Evolutionary conservation across 2,329 filamentous ascomycete genomes (phyloP), one percentile per base, ranked within the genome.

Genomic region (Talaromyces sp.): DNA sequence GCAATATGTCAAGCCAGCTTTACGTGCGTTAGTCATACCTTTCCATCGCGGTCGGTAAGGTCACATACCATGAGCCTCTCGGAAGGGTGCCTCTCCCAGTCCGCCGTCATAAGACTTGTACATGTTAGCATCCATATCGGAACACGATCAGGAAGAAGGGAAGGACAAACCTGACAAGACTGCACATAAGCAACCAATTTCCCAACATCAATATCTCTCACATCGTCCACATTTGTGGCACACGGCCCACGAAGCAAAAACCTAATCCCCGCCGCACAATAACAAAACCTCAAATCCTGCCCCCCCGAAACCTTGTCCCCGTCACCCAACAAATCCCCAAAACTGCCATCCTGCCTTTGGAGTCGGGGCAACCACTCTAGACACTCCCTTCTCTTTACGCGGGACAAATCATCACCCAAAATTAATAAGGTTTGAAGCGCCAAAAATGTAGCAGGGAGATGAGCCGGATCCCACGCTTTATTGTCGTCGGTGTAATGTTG

Each of bases 1-100:
- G 77, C 93, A 97, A 81, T 93, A 97, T 10, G 92, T 93, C 76
- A 96, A 94, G 22, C 95, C 95, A 70, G 92, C 91, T 93, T 68
- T 34, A 67, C 17, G 34, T 31, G 19, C 3, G 29, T 56, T 22
- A 63, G 49, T 25, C 54, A 19, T 58, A 36, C 8, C 25, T 5
- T 38, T 34, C 11, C 2, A 36, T 22, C 4, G 15, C 25, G 10
- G 22, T 1, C 5, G 27, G 1, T 19, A 17, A 3, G 22, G 10
- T 29, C 67, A 65, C 84, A 58, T 82, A 91, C 89, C 91, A 73
- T 97, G 93, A 38, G 92, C 89, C 79, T 97, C 93, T 67, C 93
- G 89, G 67, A 88, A 88, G 0, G 89, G 88, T 40, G 86, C 88
- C 75, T 96, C 92, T 2, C 89, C 89, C 68, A 96, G 88, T 5